Evolutionary conservation across 805 yeast species (phyloP), one percentile per base, ranked within the genome.

Genomic region (Middelhovenomyces tepae): DNA sequence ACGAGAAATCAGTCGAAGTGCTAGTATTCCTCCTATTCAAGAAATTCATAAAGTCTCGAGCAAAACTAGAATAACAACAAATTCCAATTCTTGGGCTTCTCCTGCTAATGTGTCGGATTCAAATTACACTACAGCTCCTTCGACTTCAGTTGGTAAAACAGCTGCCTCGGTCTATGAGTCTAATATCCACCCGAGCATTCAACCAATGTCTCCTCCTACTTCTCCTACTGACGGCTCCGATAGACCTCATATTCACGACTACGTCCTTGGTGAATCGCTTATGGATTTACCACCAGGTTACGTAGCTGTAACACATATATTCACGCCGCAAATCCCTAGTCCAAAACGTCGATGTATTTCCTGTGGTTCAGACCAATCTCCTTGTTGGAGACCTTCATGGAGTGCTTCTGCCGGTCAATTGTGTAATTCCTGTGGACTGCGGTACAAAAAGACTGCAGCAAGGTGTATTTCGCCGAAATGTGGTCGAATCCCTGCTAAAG

Each of bases 361-460:
- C 4, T 89, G 98, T 59, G 85, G 86, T 5, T 75, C 91, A 1
- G 79, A 77, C 36, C 91, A 82, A 46, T 82, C 94, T 4, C 98
- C 98, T 4, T 89, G 98, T 58, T 89, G 98, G 98, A 73, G 98
- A 53, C 98, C 98, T 1, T 80, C 94, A 4, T 89, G 98, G 98
- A 77, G 89, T 3, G 66, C 75, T 17, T 65, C 76, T 44, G 85
- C 81, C 41, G 97, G 96, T n/a, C 97, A 87, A 61, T 68, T 89
- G 45, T 89, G 98, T 64, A 89, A 89, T 54, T 84, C 95, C 1
- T 89, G 98, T 60, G 98, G 98, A 1, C 65, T 89, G 48, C 68
- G 98, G 44, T 89, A 83, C 62, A 87, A 91, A 58, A 89, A 89
- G 62, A 87, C 96, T 0, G 82, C 84, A 17, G 94, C 94, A 2